Conservation (phyloP, 306 rosid species). For the Citrullus mucosospermus region DNA sequence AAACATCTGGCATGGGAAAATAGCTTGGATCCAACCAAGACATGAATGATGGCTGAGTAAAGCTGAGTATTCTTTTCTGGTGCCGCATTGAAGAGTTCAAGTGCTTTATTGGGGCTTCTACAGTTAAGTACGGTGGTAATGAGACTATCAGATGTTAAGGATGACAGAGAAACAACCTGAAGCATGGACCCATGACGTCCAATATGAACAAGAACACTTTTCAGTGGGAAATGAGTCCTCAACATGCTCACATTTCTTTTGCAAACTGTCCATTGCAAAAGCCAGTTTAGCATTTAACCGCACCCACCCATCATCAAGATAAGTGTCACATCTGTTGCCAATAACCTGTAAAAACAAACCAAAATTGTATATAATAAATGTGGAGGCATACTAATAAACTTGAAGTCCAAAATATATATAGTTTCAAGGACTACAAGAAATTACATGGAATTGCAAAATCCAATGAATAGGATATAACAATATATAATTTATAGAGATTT, state of each 20-base stretch:
- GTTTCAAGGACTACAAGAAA: background rate
- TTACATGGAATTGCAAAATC: background rate
- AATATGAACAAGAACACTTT: background rate
- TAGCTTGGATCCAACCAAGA: slow-evolving; percentile 26
- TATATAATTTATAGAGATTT: background rate
- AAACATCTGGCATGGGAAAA: slow-evolving; percentile 28
- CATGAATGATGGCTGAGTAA: slow-evolving; percentile 26
- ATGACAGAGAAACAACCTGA: background rate
- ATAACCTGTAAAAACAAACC: background rate
- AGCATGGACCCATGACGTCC: background rate
- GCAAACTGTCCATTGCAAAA: background rate
- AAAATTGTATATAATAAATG: background rate
- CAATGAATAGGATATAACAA: background rate
- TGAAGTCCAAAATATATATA: background rate
- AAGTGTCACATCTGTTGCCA: background rate
- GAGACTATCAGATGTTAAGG: slow-evolving; percentile 3
- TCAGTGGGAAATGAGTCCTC: background rate
- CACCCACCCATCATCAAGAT: background rate
- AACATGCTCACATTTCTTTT: background rate
- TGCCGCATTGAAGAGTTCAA: slow-evolving; percentile 18
- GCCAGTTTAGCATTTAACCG: background rate
- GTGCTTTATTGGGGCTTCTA: slow-evolving; percentile 22
- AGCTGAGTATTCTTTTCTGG: slow-evolving; percentile 15
- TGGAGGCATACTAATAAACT: background rate
- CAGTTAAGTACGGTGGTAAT: slow-evolving; percentile 19